phyloP scores from a whole-genome alignment of 1,284 basidiomycete genomes.

The Taiwanofungus camphoratus region DNA sequence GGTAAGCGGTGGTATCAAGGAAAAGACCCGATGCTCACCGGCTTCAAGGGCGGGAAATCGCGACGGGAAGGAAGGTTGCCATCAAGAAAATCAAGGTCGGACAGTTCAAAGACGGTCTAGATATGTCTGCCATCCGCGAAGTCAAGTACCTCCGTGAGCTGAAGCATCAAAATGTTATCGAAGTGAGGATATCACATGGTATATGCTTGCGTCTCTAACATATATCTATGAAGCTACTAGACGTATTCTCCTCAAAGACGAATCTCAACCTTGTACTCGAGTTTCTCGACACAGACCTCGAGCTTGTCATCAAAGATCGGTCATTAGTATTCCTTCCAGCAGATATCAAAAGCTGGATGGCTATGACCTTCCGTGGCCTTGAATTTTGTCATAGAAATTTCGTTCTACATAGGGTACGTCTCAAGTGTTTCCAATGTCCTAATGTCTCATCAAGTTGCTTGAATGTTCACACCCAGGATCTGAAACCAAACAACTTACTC shows the following conservation, averaged over 20 bases:
- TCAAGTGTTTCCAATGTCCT: background rate
- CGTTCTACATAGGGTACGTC: constrained; percentile 83
- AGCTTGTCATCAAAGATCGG: constrained; percentile 94
- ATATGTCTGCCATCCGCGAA: constrained; percentile 98
- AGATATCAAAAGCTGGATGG: constrained; percentile 99
- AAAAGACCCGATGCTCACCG: background rate
- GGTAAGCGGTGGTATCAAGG: constrained; percentile 38
- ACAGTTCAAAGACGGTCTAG: constrained; percentile 95
- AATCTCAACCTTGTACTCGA: constrained; percentile 98
- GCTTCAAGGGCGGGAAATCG: constrained; percentile 55
- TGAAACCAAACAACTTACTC: constrained; percentile 98
- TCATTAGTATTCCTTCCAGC: constrained; percentile 88
- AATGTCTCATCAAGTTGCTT: background rate
- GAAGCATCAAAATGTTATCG: constrained; percentile 93
- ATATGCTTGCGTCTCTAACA: background rate
- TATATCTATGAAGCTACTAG: constrained; percentile 66
- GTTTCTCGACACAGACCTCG: constrained; percentile 95
- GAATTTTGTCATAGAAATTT: constrained; percentile 97
- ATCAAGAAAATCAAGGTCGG: constrained; percentile 99
- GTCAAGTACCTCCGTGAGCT: constrained; percentile 96
- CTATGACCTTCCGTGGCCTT: constrained; percentile 93
- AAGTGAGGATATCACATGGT: constrained; percentile 45
- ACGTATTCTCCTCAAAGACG: constrained; percentile 95
- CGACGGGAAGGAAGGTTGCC: constrained; percentile 76
- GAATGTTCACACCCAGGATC: constrained; percentile 54